Evolutionary conservation across 805 yeast species (phyloP), one percentile per base, ranked within the genome.

Genomic region (Tetrapisispora namnaoensis): DNA sequence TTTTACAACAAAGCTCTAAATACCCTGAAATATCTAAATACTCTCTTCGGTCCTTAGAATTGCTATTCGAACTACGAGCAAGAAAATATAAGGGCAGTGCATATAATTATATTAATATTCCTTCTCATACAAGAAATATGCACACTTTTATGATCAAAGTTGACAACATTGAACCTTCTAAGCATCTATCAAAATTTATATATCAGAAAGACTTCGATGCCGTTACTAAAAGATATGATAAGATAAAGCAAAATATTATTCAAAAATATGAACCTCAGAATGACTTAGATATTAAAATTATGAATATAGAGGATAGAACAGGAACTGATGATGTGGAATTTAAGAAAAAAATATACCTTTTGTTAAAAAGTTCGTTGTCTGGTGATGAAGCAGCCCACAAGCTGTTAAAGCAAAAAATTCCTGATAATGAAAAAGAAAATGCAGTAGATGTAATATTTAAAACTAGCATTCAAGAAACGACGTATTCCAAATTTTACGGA

Each of bases 371-470:
- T 21, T 81, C 95, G 51, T 78, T 91, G 82, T 82, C 95, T 0
- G 80, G 90, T 5, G 95, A 87, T 55, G 99, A 93, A 70, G 91
- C 95, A 0, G 89, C 87, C 1, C 98, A 90, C 63, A 90, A 90
- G 63, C 67, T 93, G 6, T 56, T 86, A 38, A 77, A 76, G 58
- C 58, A 86, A 13, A 58, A 72, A 9, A 68, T 73, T 14, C 66
- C 69, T 0, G 61, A 55, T 14, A 62, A 70, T 9, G 71, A 76
- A 42, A 78, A 81, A 55, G 65, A 65, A 4, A 75, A 77, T 54
- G 71, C 87, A 14, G 80, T 78, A 8, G 89, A 84, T 55, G 84
- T 86, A 78, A 67, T 91, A 5, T 70, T 87, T 14, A 84, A 83
- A 62, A 80, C 91, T 51, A 84, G 96, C 63, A 77, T 88, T 0